Evolutionary conservation across 2,329 filamentous ascomycete genomes (phyloP).

Genomic region (Didymellaceae sp.): DNA sequence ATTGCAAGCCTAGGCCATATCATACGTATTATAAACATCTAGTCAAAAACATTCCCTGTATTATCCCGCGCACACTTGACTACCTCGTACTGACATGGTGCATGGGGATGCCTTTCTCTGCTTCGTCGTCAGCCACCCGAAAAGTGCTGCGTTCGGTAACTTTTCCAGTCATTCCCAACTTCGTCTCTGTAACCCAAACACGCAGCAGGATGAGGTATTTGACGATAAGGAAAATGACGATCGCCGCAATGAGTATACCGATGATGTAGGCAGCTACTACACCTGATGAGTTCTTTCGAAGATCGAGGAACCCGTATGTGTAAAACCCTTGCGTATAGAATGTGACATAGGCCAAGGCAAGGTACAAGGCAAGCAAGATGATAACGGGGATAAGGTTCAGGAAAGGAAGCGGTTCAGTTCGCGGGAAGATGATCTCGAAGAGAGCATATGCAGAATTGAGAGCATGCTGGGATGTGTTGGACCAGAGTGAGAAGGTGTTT

Average conservation of each 20-base stretch:
- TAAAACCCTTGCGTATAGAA: slow-evolving; percentile 74
- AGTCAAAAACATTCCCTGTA: background rate
- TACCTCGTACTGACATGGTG: slow-evolving; percentile 29
- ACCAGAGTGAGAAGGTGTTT: slow-evolving; percentile 53
- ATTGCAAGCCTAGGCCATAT: background rate
- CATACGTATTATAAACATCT: slow-evolving; percentile 8
- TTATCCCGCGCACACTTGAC: background rate
- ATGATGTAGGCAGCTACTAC: slow-evolving; percentile 70
- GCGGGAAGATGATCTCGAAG: slow-evolving; percentile 74
- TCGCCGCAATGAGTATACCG: slow-evolving; percentile 49
- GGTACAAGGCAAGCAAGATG: slow-evolving; percentile 73
- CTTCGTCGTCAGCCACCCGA: slow-evolving; percentile 19
- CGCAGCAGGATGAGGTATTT: slow-evolving; percentile 49
- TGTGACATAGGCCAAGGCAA: slow-evolving; percentile 77
- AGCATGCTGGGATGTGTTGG: slow-evolving; percentile 74
- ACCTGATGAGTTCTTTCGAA: slow-evolving; percentile 54
- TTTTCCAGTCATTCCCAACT: slow-evolving; percentile 51
- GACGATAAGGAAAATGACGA: slow-evolving; percentile 52
- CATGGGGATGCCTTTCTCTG: slow-evolving; percentile 29
- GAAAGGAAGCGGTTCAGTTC: slow-evolving; percentile 68
- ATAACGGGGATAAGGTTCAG: slow-evolving; percentile 72
- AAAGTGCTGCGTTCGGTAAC: slow-evolving; percentile 24
- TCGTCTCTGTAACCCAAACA: slow-evolving; percentile 54
- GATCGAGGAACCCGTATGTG: slow-evolving; percentile 78
- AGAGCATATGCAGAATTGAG: slow-evolving; percentile 76